These are phyloP conservation scores for Styphnolobium japonicum DNA, from an alignment of 306 rosid genomes.

Conservation along the genomic window DNA sequence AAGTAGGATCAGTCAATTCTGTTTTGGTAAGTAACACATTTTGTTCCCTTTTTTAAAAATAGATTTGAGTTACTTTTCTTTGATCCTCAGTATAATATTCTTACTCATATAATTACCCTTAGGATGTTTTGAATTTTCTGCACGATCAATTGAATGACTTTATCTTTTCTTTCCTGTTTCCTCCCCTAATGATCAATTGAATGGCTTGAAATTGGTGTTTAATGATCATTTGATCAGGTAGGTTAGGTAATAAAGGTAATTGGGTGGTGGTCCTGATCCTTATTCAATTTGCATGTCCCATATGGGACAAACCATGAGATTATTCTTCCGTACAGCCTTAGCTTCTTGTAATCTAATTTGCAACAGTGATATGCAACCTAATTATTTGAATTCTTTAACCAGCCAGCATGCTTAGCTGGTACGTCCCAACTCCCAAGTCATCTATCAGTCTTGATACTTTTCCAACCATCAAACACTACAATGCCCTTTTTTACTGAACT, in stretches of 20 bases:
- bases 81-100: not conserved
- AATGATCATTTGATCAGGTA: conserved; percentile 46
- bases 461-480: conserved; percentile 26
- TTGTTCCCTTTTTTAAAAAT: not conserved
- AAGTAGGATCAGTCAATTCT: not conserved
- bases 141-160: conserved; percentile 21
- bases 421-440: conserved; percentile 30
- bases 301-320: conserved; percentile 38
- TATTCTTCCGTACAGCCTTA: conserved; percentile 23
- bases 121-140: conserved; percentile 18
- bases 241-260: conserved; percentile 52
- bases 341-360: conserved; percentile 25
- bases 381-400: conserved; percentile 43
- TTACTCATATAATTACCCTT: not conserved
- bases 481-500: conserved; percentile 11
- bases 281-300: conserved; percentile 36
- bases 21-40: not conserved
- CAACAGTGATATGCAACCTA: conserved; percentile 44
- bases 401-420: conserved; percentile 55
- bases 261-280: conserved; percentile 50
- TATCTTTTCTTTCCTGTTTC: not conserved
- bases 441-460: conserved; percentile 25
- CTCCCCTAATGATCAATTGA: conserved; percentile 22
- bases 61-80: not conserved
- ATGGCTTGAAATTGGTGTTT: conserved; percentile 31